Base-by-base conservation (phyloP, 1,139 yeast genomes). In the Blastobotrys buckinghamii region DNA sequence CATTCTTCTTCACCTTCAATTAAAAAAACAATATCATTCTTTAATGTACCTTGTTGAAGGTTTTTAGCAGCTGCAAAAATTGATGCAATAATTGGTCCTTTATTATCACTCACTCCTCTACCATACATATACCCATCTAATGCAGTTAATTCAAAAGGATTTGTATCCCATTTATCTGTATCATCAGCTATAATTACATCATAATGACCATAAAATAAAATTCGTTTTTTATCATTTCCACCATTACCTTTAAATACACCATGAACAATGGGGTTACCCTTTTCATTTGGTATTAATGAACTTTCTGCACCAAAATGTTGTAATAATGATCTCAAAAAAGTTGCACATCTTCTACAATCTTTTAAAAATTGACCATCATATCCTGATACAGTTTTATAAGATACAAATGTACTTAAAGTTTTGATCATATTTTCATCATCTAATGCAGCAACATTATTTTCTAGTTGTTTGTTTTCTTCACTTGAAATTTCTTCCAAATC, bases 1-100 rank as follows among this genome's bases (percentile, higher is more conserved):
- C 87, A 78, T 65, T 92, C 98, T 65, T 92, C 98, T 65, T 89
- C 96, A 39, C 98, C 98, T 66, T 92, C 98, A 48, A 92, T 76
- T 17, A 92, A 65, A 59, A 92, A 90, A 0, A 86, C 81, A 12
- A 92, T 82, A 63, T 92, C 96, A 48, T 82, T 76, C 16, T 74
- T 72, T 26, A 92, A 74, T 45, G 77, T 69, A 0, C 74, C 70
- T 9, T 71, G 68, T 39, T 77, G 77, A 49, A 71, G 71, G 8
- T 88, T 68, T 50, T 85, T 89, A 0, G 95, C 92, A 12, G 85
- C 95, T 0, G 96, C 88, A 67, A 81, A 89, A 5, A 90, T 77
- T 0, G 97, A 84, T 0, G 97, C 95, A n/a, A 89, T 68, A 3
- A 85, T 72, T 0, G 98, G 98, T 0, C 97, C 98, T 64, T 92